Evolutionary conservation across 1,284 basidiomycete species (phyloP), one percentile per base, ranked within the genome.

Genomic region (Moesziomyces aphidis): DNA sequence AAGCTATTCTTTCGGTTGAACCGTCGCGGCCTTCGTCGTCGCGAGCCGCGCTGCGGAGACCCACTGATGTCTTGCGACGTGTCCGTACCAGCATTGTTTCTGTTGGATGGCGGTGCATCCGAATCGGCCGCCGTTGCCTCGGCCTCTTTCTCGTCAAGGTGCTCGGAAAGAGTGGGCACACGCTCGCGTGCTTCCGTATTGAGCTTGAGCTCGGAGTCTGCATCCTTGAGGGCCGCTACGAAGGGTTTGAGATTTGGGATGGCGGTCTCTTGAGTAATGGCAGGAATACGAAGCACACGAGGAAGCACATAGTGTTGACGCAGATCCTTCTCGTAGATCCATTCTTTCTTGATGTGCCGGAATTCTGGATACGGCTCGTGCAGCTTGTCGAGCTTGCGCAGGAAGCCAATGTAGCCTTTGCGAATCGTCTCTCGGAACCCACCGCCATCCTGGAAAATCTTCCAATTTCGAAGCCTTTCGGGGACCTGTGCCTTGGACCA

Each of bases 281-380:
- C 36, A 5, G 71, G 71, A 3, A 73, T 11, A 19, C 71, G 65
- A 15, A 73, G 39, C 21, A 73, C 55, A 17, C 65, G 60, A 3
- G 65, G 71, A 0, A 73, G 13, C 19, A 73, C 19, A 23, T 73
- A 73, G 22, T 73, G 71, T 36, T 65, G 58, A 22, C 71, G 53
- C 9, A 73, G 26, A 26, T 73, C 71, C 7, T 65, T 65, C 31
- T 55, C 21, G 52, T 73, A 73, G 0, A 24, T 19, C 71, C 71
- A 73, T 31, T 65, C 11, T 15, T 68, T 69, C 39, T 56, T 31
- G 26, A 59, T 50, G 9, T 36, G 28, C 22, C 52, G 45, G 19
- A 47, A 57, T 11, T 52, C 50, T 1, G 42, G 19, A n/a, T 61
- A 61, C 0, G 71, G 71, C 22, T 62, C 50, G 23, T 17, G 19